Evolutionary conservation across 352 stramenopile species (phyloP).

Genomic region (Phytophthora cajani): DNA sequence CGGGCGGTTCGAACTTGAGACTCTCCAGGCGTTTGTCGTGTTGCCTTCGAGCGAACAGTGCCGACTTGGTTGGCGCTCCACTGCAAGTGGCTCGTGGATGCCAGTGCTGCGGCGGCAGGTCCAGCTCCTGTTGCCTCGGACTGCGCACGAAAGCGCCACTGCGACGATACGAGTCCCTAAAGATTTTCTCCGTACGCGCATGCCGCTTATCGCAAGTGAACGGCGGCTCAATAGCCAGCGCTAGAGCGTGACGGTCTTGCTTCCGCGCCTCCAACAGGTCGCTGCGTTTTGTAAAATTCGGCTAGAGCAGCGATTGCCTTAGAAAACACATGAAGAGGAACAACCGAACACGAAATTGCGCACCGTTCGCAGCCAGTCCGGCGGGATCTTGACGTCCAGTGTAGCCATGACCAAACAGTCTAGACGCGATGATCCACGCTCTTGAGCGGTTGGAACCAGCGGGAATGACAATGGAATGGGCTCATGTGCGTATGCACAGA

Average conservation of each 20-base stretch:
- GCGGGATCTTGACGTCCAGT: conserved; percentile 51
- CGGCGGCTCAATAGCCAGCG: conserved; percentile 32
- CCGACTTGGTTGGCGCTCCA: conserved; percentile 46
- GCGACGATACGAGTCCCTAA: conserved; percentile 55
- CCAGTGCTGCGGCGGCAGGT: conserved; percentile 35
- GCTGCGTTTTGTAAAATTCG: conserved; percentile 47
- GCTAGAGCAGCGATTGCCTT: conserved; percentile 28
- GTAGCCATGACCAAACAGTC: conserved; percentile 32
- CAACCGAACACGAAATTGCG: conserved; percentile 9
- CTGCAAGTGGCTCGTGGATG: conserved; percentile 47
- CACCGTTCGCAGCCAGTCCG: conserved; percentile 60
- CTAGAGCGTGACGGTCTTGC: conserved; percentile 48
- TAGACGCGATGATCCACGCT: background rate
- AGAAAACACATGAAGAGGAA: background rate
- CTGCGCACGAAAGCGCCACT: conserved; percentile 55
- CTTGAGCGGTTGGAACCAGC: background rate
- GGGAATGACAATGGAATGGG: conserved; percentile 15
- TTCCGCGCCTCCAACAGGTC: conserved; percentile 56
- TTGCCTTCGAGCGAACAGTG: conserved; percentile 41
- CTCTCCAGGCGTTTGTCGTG: conserved; percentile 41
- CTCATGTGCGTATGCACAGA: background rate
- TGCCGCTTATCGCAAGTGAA: conserved; percentile 49
- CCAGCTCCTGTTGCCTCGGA: conserved; percentile 29
- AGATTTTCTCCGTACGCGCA: conserved; percentile 50
- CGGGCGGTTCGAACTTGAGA: conserved; percentile 60